Evolutionary conservation across 129 eudicot genomes (phyloP).

Genomic region (Oenanthe sinensis): DNA sequence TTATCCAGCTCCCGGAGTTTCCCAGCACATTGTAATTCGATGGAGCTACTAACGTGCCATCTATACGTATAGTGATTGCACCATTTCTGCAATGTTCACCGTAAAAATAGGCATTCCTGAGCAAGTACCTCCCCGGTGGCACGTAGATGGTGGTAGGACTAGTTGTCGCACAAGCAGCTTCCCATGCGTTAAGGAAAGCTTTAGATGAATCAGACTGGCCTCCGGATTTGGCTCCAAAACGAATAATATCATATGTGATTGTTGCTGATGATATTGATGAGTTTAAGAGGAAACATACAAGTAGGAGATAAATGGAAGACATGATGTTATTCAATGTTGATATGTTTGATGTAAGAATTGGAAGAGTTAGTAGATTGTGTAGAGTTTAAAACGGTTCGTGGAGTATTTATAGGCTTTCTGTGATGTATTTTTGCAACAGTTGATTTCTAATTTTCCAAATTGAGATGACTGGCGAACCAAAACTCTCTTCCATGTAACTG

Average conservation of each 20-base stretch:
- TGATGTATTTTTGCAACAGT: background rate
- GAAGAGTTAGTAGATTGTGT: background rate
- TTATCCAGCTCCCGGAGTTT: conserved; percentile 35
- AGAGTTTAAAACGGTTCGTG: conserved; percentile 6
- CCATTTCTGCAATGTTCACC: conserved; percentile 44
- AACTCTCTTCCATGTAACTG: background rate
- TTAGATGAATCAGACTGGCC: conserved; percentile 48
- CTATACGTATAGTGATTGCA: conserved; percentile 35
- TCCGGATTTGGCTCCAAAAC: conserved; percentile 51
- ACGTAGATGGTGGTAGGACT: conserved; percentile 42
- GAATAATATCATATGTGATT: conserved; percentile 24
- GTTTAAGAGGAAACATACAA: conserved; percentile 11
- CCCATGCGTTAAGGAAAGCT: conserved; percentile 53
- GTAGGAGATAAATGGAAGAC: conserved; percentile 9
- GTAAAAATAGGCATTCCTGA: conserved; percentile 8
- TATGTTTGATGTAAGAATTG: conserved; percentile 8
- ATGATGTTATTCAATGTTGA: background rate
- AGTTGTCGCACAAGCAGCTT: conserved; percentile 40
- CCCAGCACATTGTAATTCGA: conserved; percentile 36
- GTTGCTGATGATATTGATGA: conserved; percentile 12
- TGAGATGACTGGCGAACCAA: background rate
- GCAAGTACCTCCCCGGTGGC: conserved; percentile 54
- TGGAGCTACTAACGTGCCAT: conserved; percentile 62
- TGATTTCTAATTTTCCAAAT: background rate
- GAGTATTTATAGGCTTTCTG: conserved; percentile 23